Evolutionary conservation across 305 asterid species (phyloP).

Genomic region (Fraxinus angustifolia): DNA sequence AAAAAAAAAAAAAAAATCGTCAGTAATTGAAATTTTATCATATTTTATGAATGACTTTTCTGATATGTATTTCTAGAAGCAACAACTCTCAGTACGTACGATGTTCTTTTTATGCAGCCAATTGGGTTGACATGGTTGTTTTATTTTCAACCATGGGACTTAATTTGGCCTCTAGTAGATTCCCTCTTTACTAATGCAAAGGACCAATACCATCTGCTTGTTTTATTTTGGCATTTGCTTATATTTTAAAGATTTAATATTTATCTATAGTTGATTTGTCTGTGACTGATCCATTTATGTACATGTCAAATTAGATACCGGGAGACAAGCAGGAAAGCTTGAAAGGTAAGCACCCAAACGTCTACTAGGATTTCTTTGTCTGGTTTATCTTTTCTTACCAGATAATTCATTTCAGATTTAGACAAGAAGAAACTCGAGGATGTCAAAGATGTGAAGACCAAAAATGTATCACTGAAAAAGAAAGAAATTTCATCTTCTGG

Average conservation of each 20-base stretch:
- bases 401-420: conserved; percentile 23
- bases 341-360: conserved; percentile 51
- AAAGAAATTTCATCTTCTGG: conserved; percentile 31
- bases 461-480: conserved; percentile 39
- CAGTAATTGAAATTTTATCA: not conserved
- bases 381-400: conserved; percentile 11
- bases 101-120: not conserved
- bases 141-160: not conserved
- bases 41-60: not conserved
- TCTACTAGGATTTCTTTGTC: conserved; percentile 3
- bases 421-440: conserved; percentile 42
- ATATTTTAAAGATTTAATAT: not conserved
- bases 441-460: conserved; percentile 34
- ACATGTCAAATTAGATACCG: conserved; percentile 42
- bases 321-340: conserved; percentile 52
- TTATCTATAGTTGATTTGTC: not conserved
- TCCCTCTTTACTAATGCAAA: not conserved
- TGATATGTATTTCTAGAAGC: not conserved
- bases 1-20: not conserved
- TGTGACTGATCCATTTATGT: conserved; percentile 25
- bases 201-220: not conserved
- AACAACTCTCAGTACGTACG: not conserved
- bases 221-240: not conserved
- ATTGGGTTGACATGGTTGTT: not conserved
- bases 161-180: not conserved